Base-by-base conservation (phyloP, 1,139 yeast species). In the Komagataea norvegica region DNA sequence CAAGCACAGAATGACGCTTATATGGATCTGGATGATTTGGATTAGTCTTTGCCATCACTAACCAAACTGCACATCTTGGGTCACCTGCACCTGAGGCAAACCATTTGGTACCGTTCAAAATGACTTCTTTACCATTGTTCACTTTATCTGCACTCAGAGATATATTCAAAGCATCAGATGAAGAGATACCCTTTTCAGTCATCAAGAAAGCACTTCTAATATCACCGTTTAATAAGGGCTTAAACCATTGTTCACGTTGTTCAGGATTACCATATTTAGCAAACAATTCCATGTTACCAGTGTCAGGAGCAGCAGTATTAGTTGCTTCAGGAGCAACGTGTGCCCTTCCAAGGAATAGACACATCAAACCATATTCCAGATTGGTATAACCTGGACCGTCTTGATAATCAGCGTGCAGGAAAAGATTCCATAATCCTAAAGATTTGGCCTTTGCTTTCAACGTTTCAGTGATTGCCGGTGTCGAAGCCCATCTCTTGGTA, bases 61-160 rank as follows among this genome's bases (percentile, higher is more conserved):
- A 64, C 80, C 84, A 75, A 14, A 72, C 74, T 24, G 65, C 51
- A 56, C 79, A 71, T 41, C 82, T 67, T 18, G 85, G 85, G 56
- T 80, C 86, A 16, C 84, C 86, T 25, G 85, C 86, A 21, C 86
- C 86, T 0, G 84, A 75, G 3, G 84, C 81, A 70, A 80, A 79
- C 87, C 87, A 80, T 55, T 80, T 80, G 45, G 77, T 68, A 9
- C 88, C 88, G 46, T 75, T 76, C 15, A 40, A 28, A 33, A 80
- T 50, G 4, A 77, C 76, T 48, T 69, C 76, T 46, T 74, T 68
- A 3, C 76, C 76, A 6, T 74, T 73, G 19, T 54, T 52, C 22
- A 46, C 45, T 42, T 54, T 52, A 16, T 44, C 52, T 31, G 82
- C 80, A 24, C 68, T 60, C 25, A 74, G 62, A 8, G 77, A 67